Base-by-base conservation (phyloP, 2,329 filamentous ascomycete species). In the Beauveria asiatica region DNA sequence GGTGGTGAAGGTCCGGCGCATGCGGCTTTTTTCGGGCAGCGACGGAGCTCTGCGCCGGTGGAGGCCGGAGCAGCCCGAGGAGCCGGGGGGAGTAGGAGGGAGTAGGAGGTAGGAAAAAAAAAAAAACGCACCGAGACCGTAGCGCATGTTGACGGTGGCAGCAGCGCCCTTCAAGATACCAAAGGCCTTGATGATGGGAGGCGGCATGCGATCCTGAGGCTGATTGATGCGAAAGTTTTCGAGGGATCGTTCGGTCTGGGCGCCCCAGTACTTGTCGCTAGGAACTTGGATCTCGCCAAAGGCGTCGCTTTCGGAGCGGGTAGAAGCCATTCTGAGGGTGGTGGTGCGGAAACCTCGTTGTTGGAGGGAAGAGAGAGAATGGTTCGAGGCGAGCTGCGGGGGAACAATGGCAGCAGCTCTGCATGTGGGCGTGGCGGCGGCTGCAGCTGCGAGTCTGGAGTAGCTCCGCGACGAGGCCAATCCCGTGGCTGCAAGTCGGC, bases 211-310 rank as follows among this genome's bases (percentile, higher is more conserved):
- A 74, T 99, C 94, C 78, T 96, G 91, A 63, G 94, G 94, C 82
- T 97, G 94, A 80, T 97, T 97, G 85, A 99, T 97, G 76, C 88
- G 89, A 83, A 99, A 99, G 82, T 99, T 99, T 76, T 89, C 88
- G 74, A 97, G 84, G 57, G 93, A 97, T 67, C 93, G 88, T 83
- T 97, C 89, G 59, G 93, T 97, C 83, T 97, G 93, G 63, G 93
- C 93, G 72, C 94, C 94, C 93, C 94, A 99, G 83, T 99, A 99
- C 81, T 89, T 93, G 84, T 96, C 91, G 65, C 83, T 83, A 46
- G 89, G 83, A 68, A 97, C 92, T 80, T 96, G 86, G 75, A 99
- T 85, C 80, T 96, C 92, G 78, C 94, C 94, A 81, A 97, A 97
- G 76, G 94, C 94, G 81, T 99, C 94, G 77, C 85, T 94, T 79